Percentiles rank a stretch among this genome's conserved stretches.
Evolutionary conservation across 2,329 filamentous ascomycete genomes (phyloP).

Genomic region (Penicillium sp.): DNA sequence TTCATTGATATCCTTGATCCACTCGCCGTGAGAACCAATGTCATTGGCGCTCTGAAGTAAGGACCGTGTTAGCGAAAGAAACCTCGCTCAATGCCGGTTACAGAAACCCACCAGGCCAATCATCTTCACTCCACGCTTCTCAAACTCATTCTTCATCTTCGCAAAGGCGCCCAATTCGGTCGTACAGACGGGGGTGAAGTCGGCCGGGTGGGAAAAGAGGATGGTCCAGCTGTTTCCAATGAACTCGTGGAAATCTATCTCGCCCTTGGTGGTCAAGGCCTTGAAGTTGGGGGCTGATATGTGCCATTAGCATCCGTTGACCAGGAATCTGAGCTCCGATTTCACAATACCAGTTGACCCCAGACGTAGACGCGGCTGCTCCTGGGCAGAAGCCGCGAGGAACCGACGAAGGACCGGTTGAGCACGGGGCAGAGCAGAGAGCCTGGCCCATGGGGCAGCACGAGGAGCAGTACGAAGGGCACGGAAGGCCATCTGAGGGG

Average conservation of each 20-base stretch:
- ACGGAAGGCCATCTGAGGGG: slow-evolving; percentile 28
- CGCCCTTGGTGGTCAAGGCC: slow-evolving; percentile 64
- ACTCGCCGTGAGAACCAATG: slow-evolving; percentile 19
- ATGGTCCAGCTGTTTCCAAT: slow-evolving; percentile 68
- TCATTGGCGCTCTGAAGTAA: slow-evolving; percentile 64
- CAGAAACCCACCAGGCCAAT: slow-evolving; percentile 67
- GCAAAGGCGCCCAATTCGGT: slow-evolving; percentile 93
- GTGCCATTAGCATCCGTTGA: background rate
- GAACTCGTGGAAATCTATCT: slow-evolving; percentile 70
- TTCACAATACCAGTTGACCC: slow-evolving; percentile 34
- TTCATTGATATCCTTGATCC: slow-evolving; percentile 70
- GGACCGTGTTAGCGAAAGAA: background rate
- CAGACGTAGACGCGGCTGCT: slow-evolving; percentile 37
- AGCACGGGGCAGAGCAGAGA: slow-evolving; percentile 22
- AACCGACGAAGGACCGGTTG: slow-evolving; percentile 33
- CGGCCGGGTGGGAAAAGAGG: slow-evolving; percentile 69
- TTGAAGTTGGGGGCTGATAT: slow-evolving; percentile 63
- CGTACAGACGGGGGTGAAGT: slow-evolving; percentile 94
- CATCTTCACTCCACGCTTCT: slow-evolving; percentile 83
- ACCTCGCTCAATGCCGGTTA: background rate
- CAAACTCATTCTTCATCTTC: slow-evolving; percentile 84
- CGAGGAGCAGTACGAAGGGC: slow-evolving; percentile 21
- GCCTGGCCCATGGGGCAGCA: slow-evolving; percentile 17
- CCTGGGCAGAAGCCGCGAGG: slow-evolving; percentile 27
- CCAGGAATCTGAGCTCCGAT: background rate